Percentiles rank a stretch among this genome's conserved stretches.
phyloP scores from a whole-genome alignment of 345 rosid genomes.

The Populus alba region DNA sequence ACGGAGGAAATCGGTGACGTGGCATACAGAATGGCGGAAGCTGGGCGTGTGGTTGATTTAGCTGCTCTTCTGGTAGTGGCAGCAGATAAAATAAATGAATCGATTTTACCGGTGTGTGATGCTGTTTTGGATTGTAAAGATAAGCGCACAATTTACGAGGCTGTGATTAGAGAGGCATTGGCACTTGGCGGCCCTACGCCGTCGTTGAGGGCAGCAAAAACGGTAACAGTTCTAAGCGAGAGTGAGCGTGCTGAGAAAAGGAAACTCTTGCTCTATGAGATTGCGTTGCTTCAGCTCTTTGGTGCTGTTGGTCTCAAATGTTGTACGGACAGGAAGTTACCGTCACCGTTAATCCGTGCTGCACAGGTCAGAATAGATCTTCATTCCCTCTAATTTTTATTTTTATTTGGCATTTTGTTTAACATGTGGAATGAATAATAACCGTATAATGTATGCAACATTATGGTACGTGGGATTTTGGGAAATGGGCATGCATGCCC shows the following conservation, averaged over 20 bases:
- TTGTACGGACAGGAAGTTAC: conserved; percentile 39
- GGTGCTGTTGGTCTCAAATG: conserved; percentile 39
- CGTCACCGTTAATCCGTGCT: conserved; percentile 52
- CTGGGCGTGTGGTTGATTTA: conserved; percentile 52
- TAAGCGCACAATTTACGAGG: conserved; percentile 56
- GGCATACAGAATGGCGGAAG: conserved; percentile 49
- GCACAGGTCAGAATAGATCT: conserved; percentile 42
- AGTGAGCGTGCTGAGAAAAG: conserved; percentile 38
- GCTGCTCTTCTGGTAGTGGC: conserved; percentile 58
- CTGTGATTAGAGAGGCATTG: conserved; percentile 56
- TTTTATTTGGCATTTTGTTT: background rate
- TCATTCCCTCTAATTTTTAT: background rate
- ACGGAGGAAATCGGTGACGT: conserved; percentile 52
- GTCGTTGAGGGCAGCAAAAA: conserved; percentile 20
- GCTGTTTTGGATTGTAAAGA: conserved; percentile 38
- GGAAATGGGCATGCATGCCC: conserved; percentile 5
- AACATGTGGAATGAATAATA: too few species aligned
- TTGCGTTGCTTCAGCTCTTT: conserved; percentile 71
- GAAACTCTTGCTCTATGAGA: conserved; percentile 58
- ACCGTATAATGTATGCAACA: too few species aligned
- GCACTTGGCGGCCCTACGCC: conserved; percentile 25
- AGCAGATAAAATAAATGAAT: conserved; percentile 46
- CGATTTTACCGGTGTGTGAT: conserved; percentile 33
- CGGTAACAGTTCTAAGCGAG: conserved; percentile 19
- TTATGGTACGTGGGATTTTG: background rate